Base-by-base conservation (phyloP, 2,329 filamentous ascomycete species). In the Erysiphe neolycopersici region DNA sequence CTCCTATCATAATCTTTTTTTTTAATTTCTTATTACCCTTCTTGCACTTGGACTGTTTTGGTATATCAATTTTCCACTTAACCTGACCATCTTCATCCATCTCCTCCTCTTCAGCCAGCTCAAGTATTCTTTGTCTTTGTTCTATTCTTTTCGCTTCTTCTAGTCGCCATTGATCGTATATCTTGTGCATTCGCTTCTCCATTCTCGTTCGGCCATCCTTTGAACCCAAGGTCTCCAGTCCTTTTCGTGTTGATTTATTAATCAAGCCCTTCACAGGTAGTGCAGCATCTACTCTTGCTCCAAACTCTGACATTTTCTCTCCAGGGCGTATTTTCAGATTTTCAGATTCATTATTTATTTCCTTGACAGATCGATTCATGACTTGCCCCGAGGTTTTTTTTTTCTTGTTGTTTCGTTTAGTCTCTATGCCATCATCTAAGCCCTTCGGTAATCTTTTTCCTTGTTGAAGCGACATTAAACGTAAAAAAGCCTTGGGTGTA, bases 401-500 rank as follows among this genome's bases (percentile, higher is more conserved):
- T 32, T 53, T 51, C 45, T 54, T 61, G 31, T 45, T 52, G 36
- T 53, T 53, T 40, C 59, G 59, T 12, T 54, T 51, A 40, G 47
- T 50, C 32, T 60, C 59, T 11, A 64, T 55, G n/a, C 80, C 80
- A 49, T 89, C 71, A 55, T 92, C 78, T 9, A 91, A 64, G 6
- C 77, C 75, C 10, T 67, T 70, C 5, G 67, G 66, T 10, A 67
- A 59, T 47, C 66, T 69, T 54, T 73, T 75, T n/a, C 71, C 67
- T 14, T 64, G 60, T 36, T 76, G 70, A 50, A 75, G 71, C 31
- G 79, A 73, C 79, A 95, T 89, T 48, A 95, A 62, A 12, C 84
- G 75, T 48, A 73, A 72, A 60, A 98, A 98, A 1, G 79, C 82
- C 51, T 82, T 79, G 0, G 89, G 89, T 1, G 80, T 85, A 61